Evolutionary conservation across 495 filamentous ascomycete species (phyloP).

Genomic region (Aeminium ludgeri): DNA sequence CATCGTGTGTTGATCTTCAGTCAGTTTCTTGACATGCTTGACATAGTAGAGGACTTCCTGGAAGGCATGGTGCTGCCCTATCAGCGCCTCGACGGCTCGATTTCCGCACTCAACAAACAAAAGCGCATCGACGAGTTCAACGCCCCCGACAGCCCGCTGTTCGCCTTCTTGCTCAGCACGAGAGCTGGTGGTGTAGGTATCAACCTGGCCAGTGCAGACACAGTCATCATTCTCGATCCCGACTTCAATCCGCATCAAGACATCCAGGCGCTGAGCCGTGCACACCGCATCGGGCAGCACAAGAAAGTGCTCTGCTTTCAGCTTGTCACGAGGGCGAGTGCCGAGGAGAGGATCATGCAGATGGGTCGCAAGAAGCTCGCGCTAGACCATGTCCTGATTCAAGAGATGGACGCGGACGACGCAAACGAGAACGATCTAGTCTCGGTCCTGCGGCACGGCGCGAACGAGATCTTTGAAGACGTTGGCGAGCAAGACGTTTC

Average conservation of each 20-base stretch:
- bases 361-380: conserved; percentile 92
- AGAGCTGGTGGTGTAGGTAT: conserved; percentile 93
- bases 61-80: conserved; percentile 49
- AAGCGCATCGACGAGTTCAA: conserved; percentile 89
- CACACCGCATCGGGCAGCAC: conserved; percentile 88
- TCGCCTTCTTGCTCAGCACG: conserved; percentile 84
- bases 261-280: conserved; percentile 83
- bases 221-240: conserved; percentile 94
- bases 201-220: conserved; percentile 93
- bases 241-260: conserved; percentile 99
- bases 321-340: conserved; percentile 70
- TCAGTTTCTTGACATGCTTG: conserved; percentile 79
- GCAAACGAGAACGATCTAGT: conserved; percentile 62
- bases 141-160: conserved; percentile 59
- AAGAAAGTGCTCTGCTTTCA: conserved; percentile 94
- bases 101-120: conserved; percentile 71
- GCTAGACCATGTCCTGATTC: conserved; percentile 82
- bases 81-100: conserved; percentile 70
- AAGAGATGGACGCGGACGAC: conserved; percentile 67
- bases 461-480: conserved; percentile 68
- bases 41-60: conserved; percentile 84
- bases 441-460: conserved; percentile 76
- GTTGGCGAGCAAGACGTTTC: conserved; percentile 45
- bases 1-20: conserved; percentile 92
- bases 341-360: conserved; percentile 91